Evolutionary conservation across 1,139 yeast genomes (phyloP).

Genomic region (Debaryomyces nepalensis): DNA sequence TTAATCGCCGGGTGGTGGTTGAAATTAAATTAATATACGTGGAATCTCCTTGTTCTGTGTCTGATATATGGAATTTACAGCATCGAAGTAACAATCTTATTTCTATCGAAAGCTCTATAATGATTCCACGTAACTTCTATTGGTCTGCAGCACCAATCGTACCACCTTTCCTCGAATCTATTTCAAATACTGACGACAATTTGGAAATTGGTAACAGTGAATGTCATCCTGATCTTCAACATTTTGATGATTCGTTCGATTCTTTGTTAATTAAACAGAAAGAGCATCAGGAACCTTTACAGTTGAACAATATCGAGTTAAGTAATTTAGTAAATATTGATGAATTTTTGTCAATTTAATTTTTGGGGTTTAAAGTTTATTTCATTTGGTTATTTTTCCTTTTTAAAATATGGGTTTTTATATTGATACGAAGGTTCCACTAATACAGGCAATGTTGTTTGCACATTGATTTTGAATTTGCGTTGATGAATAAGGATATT

Average conservation of each 20-base stretch:
- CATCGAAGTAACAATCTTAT: conserved; percentile 41
- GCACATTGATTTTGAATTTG: too few species aligned
- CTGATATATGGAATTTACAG: conserved; percentile 31
- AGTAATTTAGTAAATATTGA: conserved; percentile 13
- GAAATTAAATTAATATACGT: conserved; percentile 32
- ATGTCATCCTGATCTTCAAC: background rate
- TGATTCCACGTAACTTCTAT: conserved; percentile 20
- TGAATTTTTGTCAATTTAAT: conserved; percentile 16
- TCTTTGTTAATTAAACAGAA: conserved; percentile 6
- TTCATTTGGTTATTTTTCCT: conserved; percentile 11
- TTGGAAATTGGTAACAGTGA: conserved; percentile 5
- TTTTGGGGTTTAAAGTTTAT: conserved; percentile 10
- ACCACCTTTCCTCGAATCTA: conserved; percentile 19
- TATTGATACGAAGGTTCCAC: conserved; percentile 6
- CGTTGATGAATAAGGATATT: background rate
- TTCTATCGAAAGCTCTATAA: conserved; percentile 10
- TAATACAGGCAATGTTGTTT: too few species aligned
- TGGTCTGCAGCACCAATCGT: conserved; percentile 53
- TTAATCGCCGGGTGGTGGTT: conserved; percentile 21
- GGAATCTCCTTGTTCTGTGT: conserved; percentile 20
- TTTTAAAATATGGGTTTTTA: conserved; percentile 9
- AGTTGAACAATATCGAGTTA: conserved; percentile 2
- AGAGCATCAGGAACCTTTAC: conserved; percentile 5
- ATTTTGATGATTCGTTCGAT: conserved; percentile 7
- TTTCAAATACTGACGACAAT: conserved; percentile 8